Evolutionary conservation across 1,139 yeast genomes (phyloP).

Genomic region (Meyerozyma athensensis): DNA sequence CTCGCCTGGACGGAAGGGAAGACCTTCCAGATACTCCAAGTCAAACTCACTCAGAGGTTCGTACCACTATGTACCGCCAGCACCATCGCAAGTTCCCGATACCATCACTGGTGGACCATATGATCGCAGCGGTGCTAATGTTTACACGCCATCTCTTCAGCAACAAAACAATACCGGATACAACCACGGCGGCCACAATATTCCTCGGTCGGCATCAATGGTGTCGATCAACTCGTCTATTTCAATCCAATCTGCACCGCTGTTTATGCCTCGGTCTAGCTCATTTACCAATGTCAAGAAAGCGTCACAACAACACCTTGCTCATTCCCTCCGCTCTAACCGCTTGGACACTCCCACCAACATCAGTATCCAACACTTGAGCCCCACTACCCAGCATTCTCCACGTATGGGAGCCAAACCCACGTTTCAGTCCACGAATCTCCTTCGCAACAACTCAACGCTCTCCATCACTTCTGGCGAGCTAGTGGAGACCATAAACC

Average conservation of each 20-base stretch:
- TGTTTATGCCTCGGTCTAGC: not conserved
- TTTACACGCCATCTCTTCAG: too few species aligned
- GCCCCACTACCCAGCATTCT: constrained; percentile 1
- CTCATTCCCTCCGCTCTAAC: constrained; percentile 24
- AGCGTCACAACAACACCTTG: constrained; percentile 18
- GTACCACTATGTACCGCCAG: constrained; percentile 11
- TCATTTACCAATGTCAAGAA: constrained; percentile 19
- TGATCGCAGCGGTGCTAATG: too few species aligned
- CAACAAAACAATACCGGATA: too few species aligned
- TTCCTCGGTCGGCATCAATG: constrained; percentile 2
- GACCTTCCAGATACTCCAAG: constrained; percentile 21
- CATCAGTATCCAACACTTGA: constrained; percentile 12
- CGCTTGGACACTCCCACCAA: constrained; percentile 31
- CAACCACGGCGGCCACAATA: too few species aligned
- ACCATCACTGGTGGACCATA: too few species aligned
- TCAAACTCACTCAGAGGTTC: not conserved
- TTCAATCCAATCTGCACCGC: constrained; percentile 1
- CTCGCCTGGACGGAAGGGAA: constrained; percentile 32
- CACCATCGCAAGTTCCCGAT: constrained; percentile 14
- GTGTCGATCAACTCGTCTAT: not conserved
- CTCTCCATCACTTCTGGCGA: constrained; percentile 20
- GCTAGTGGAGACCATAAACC: constrained; percentile 4
- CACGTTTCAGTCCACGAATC: constrained; percentile 9
- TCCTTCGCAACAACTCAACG: constrained; percentile 11
- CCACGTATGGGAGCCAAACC: not conserved